A percentile compares a stretch with the other conserved stretches of the same genome.
Evolutionary conservation across 2,329 filamentous ascomycete species (phyloP).

Genomic region (Penicillium sp.): DNA sequence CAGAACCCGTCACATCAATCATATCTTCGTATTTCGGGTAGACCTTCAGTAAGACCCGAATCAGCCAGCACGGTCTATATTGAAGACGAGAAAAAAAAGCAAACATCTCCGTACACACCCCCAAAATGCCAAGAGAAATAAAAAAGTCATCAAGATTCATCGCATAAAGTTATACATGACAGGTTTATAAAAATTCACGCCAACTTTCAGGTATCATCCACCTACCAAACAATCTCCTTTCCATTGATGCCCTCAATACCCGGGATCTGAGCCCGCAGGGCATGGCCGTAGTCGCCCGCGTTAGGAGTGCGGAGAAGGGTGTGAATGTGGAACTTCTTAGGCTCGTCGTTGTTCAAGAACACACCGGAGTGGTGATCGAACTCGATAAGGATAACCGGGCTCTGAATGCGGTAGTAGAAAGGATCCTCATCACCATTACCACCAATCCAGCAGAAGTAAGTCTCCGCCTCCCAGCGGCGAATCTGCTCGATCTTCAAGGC

Average conservation of each 20-base stretch:
- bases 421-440: constrained; percentile 65
- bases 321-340: constrained; percentile 77
- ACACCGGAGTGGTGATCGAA: constrained; percentile 81
- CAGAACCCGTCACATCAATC: neutral
- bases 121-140: constrained; percentile 1
- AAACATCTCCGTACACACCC: neutral
- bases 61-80: constrained; percentile 1
- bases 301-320: constrained; percentile 73
- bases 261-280: constrained; percentile 43
- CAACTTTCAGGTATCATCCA: neutral
- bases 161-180: constrained; percentile 16
- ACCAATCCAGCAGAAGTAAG: constrained; percentile 77
- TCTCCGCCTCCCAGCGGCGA: constrained; percentile 63
- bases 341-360: constrained; percentile 71
- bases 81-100: neutral
- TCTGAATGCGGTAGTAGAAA: constrained; percentile 78
- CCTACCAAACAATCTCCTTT: constrained; percentile 39
- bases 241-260: constrained; percentile 37
- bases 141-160: constrained; percentile 16
- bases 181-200: neutral
- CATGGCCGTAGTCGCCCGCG: constrained; percentile 71
- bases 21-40: constrained; percentile 14
- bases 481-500: constrained; percentile 57
- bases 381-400: constrained; percentile 71
- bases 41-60: constrained; percentile 10